Evolutionary conservation across 208 protist species (phyloP).

Genomic region (Pavlovales sp.): DNA sequence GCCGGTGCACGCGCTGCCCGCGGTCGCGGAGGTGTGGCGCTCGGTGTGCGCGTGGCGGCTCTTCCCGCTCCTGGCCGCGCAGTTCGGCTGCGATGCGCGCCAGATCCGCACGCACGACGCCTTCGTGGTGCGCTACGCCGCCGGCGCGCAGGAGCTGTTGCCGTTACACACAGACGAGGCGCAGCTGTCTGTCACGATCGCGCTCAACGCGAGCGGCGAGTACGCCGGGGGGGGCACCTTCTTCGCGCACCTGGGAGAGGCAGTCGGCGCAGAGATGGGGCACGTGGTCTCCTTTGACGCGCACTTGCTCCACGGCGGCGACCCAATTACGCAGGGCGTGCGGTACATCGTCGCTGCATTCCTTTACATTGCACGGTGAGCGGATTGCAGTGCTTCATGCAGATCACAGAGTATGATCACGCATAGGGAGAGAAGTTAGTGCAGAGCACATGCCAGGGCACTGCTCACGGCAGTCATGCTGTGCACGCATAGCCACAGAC

Average conservation of each 20-base stretch:
- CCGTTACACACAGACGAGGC: constrained; percentile 34
- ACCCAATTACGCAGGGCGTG: background rate
- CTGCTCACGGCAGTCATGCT: too few relatives aligned
- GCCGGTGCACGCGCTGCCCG: constrained; percentile 18
- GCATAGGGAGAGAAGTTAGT: too few relatives aligned
- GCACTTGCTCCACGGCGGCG: background rate
- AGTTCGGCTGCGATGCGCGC: background rate
- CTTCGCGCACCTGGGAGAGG: background rate
- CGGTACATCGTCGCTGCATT: constrained; percentile 36
- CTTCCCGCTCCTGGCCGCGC: background rate
- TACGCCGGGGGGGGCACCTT: constrained; percentile 34
- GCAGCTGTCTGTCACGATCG: background rate
- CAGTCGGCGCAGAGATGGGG: background rate
- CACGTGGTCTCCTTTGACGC: constrained; percentile 14
- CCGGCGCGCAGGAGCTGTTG: constrained; percentile 17
- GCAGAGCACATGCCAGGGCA: too few relatives aligned
- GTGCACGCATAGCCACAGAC: too few relatives aligned
- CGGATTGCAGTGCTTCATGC: too few relatives aligned
- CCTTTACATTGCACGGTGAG: background rate
- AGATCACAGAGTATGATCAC: too few relatives aligned
- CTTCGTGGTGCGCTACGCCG: constrained; percentile 32
- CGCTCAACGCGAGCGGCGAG: background rate
- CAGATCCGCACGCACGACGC: constrained; percentile 7
- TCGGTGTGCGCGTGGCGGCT: background rate
- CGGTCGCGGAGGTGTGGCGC: background rate